phyloP scores from a whole-genome alignment of 31 red algal species.

The Odonthalia washingtoniensis region DNA sequence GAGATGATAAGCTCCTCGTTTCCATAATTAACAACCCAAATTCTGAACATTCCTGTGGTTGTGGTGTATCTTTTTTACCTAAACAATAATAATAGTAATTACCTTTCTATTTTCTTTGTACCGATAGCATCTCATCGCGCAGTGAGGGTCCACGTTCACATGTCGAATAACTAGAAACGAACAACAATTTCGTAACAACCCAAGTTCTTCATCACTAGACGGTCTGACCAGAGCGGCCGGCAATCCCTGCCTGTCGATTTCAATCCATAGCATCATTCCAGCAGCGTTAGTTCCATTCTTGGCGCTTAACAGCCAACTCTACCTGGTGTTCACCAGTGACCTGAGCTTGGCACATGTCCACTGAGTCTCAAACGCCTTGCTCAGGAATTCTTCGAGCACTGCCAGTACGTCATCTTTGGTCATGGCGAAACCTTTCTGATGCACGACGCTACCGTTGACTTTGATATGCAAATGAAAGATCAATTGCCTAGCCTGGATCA shows the following conservation, averaged over 20 bases:
- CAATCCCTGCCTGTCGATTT: slow-evolving; percentile 71
- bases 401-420: slow-evolving; percentile 65
- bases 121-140: slow-evolving; percentile 78
- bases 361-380: slow-evolving; percentile 49
- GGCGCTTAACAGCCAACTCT: slow-evolving; percentile 64
- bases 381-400: slow-evolving; percentile 36
- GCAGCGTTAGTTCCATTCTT: slow-evolving; percentile 37
- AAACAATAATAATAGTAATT: slow-evolving; percentile 21
- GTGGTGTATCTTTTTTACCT: slow-evolving; percentile 93
- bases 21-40: slow-evolving; percentile 84
- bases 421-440: slow-evolving; percentile 45
- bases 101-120: slow-evolving; percentile 4
- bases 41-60: slow-evolving; percentile 94
- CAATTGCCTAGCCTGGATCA: slow-evolving; percentile 68
- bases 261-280: slow-evolving; percentile 82
- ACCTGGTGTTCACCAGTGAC: slow-evolving; percentile 66
- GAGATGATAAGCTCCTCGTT: slow-evolving; percentile 95
- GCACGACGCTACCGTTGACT: slow-evolving; percentile 65
- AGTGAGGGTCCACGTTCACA: slow-evolving; percentile 72
- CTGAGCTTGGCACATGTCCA: slow-evolving; percentile 41
- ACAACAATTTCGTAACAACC: slow-evolving; percentile 58
- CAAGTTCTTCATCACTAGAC: slow-evolving; percentile 67
- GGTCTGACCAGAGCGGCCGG: slow-evolving; percentile 65
- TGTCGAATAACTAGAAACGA: slow-evolving; percentile 77
- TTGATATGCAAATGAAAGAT: slow-evolving; percentile 74